A percentile compares a stretch with the other conserved stretches of the same genome.
These are phyloP conservation scores for Remersonia thermophila DNA, from an alignment of 2,329 filamentous ascomycete species.

Conservation along the genomic window DNA sequence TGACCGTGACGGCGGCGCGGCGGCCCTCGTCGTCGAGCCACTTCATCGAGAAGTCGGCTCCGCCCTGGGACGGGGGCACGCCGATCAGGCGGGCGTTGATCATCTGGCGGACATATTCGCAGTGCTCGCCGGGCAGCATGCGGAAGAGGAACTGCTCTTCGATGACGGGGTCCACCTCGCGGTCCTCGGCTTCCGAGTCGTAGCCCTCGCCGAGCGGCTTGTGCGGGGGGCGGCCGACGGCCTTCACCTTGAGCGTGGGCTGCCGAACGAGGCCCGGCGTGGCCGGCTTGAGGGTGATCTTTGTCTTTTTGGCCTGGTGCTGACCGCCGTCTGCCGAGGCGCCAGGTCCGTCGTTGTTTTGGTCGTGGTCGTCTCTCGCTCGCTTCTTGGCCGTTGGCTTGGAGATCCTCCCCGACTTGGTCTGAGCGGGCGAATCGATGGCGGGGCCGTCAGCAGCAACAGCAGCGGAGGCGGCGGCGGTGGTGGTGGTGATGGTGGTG, in stretches of 20 bases:
- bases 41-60: constrained; percentile 67
- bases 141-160: constrained; percentile 84
- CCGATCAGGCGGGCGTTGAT: constrained; percentile 54
- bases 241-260: constrained; percentile 24
- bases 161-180: constrained; percentile 73
- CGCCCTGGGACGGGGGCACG: constrained; percentile 46
- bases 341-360: constrained; percentile 24
- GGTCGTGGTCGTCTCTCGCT: constrained; percentile 41
- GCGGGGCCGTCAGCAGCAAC: not conserved
- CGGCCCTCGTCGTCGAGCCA: constrained; percentile 66
- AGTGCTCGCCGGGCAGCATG: constrained; percentile 76
- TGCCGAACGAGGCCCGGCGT: constrained; percentile 28
- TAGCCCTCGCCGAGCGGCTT: constrained; percentile 78
- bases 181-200: constrained; percentile 89
- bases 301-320: constrained; percentile 39
- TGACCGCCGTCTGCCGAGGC: constrained; percentile 20
- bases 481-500: constrained; percentile 16
- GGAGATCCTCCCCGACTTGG: constrained; percentile 46
- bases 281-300: constrained; percentile 30
- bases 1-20: constrained; percentile 59
- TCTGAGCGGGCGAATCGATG: constrained; percentile 27
- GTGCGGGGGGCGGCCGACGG: constrained; percentile 50
- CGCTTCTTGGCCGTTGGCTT: constrained; percentile 54
- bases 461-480: constrained; percentile 10
- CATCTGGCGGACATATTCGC: constrained; percentile 65